phyloP scores from a whole-genome alignment of 1,284 basidiomycete species.

The Coriolopsis trogii region DNA sequence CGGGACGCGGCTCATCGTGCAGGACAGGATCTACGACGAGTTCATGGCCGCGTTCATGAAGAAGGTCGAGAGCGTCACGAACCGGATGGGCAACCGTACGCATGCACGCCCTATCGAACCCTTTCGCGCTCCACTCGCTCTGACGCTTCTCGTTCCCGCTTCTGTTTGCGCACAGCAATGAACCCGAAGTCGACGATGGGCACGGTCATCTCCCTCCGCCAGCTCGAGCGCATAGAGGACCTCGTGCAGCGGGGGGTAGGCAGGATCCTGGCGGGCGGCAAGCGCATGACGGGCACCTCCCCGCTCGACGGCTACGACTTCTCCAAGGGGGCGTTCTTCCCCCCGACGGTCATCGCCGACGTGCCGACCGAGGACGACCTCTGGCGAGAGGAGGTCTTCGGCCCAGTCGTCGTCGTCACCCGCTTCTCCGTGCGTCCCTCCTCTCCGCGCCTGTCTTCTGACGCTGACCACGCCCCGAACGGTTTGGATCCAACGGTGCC shows the following conservation, averaged over 20 bases:
- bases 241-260: slow-evolving; percentile 55
- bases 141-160: not conserved
- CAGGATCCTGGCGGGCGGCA: slow-evolving; percentile 65
- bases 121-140: not conserved
- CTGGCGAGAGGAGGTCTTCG: slow-evolving; percentile 84
- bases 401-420: slow-evolving; percentile 74
- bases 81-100: slow-evolving; percentile 75
- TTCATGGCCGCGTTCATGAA: slow-evolving; percentile 66
- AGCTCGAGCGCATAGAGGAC: slow-evolving; percentile 63
- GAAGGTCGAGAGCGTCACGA: slow-evolving; percentile 64
- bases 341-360: slow-evolving; percentile 72
- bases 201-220: slow-evolving; percentile 66
- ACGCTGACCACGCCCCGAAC: not conserved
- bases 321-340: slow-evolving; percentile 70
- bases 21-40: slow-evolving; percentile 64
- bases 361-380: slow-evolving; percentile 62
- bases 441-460: not conserved
- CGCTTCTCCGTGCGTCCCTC: slow-evolving; percentile 57
- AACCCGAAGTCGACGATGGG: slow-evolving; percentile 77
- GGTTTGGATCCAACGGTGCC: not conserved
- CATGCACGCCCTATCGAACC: slow-evolving; percentile 49
- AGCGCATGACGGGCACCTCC: slow-evolving; percentile 60
- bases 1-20: slow-evolving; percentile 73
- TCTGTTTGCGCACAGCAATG: slow-evolving; percentile 47
- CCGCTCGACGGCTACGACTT: slow-evolving; percentile 71